Conservation (phyloP, 164 flowering plant species). For the Nymphaea colorata region DNA sequence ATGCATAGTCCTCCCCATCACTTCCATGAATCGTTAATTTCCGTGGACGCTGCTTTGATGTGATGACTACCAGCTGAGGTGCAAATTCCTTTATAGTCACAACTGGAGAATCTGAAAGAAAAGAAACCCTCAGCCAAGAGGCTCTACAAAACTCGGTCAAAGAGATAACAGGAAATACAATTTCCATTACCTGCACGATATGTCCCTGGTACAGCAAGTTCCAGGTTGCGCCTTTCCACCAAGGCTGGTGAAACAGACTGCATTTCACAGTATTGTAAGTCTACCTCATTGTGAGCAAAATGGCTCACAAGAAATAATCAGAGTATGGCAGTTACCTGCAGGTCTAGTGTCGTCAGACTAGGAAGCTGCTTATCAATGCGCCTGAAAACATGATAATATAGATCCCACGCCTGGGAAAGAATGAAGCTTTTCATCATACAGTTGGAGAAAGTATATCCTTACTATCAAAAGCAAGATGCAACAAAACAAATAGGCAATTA, state of each 20-base stretch:
- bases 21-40: constrained; percentile 94
- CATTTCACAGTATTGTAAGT: constrained; percentile 3
- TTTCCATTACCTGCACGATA: constrained; percentile 67
- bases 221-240: constrained; percentile 64
- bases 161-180: not conserved
- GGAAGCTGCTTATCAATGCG: constrained; percentile 96
- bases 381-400: constrained; percentile 92
- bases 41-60: constrained; percentile 96
- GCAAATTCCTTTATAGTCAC: constrained; percentile 91
- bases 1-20: constrained; percentile 93
- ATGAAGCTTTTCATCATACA: not conserved
- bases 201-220: constrained; percentile 98
- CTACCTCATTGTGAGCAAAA: not conserved
- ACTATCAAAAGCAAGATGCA: not conserved
- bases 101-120: constrained; percentile 54
- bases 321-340: constrained; percentile 39
- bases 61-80: constrained; percentile 83
- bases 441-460: not conserved
- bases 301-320: too few relatives aligned
- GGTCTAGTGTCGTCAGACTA: constrained; percentile 79
- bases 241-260: constrained; percentile 95
- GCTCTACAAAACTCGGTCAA: too few relatives aligned
- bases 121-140: not conserved
- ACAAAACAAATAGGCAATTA: not conserved
- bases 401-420: constrained; percentile 89